phyloP scores from a whole-genome alignment of 2,329 filamentous ascomycete genomes.

The Aspergillus brasiliensis region DNA sequence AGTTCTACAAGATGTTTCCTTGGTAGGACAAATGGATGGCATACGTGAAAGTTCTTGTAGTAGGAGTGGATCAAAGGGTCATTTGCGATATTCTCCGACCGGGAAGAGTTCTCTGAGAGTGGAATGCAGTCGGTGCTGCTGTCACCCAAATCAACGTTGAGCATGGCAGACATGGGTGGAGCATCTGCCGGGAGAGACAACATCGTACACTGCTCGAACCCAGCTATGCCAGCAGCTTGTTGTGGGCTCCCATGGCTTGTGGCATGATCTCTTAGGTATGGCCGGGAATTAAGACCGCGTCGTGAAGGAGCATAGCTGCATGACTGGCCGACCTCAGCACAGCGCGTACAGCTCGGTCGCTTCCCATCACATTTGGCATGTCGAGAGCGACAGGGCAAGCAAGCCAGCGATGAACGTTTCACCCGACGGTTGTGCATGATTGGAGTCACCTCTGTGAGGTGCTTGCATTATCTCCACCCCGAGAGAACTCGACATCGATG shows the following conservation, averaged over 20 bases:
- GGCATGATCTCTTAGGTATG: neutral
- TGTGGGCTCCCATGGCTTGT: too few species aligned
- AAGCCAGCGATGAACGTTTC: constrained; percentile 28
- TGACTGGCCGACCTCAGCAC: constrained; percentile 43
- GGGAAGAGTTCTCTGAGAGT: too few species aligned
- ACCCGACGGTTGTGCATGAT: too few species aligned
- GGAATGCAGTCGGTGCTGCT: neutral
- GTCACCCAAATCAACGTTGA: neutral
- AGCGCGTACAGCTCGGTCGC: constrained; percentile 48
- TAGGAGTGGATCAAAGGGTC: constrained; percentile 29
- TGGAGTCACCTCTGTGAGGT: too few species aligned
- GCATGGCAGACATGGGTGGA: neutral
- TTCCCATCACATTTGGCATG: constrained; percentile 53
- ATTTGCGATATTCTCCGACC: constrained; percentile 11
- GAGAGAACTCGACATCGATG: too few species aligned
- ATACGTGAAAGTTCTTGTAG: constrained; percentile 35
- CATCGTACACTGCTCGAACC: too few species aligned
- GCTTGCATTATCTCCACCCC: too few species aligned
- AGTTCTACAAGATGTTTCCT: constrained; percentile 17
- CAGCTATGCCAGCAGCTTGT: too few species aligned
- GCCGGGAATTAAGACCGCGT: constrained; percentile 35
- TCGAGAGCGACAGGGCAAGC: constrained; percentile 39
- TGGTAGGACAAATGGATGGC: constrained; percentile 34
- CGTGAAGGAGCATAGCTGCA: constrained; percentile 54
- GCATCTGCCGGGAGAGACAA: neutral